phyloP scores from a whole-genome alignment of 306 rosid species.

The Cicer chorassanicum region DNA sequence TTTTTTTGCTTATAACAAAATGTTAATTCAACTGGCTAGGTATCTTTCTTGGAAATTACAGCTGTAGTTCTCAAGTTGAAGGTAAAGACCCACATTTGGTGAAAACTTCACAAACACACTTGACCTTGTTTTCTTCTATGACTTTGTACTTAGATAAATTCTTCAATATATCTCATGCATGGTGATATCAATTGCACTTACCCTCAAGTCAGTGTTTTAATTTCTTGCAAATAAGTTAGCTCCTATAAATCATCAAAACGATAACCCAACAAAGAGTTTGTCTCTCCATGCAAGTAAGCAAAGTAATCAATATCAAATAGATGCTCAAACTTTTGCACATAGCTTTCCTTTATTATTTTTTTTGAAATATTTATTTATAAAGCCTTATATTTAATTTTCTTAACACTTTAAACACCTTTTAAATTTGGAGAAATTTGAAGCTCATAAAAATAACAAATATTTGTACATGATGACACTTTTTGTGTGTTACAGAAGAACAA shows the following conservation, averaged over 20 bases:
- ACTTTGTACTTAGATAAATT: constrained; percentile 52
- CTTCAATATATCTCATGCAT: constrained; percentile 60
- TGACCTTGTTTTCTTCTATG: constrained; percentile 45
- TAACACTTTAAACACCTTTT: background rate
- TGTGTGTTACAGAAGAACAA: constrained; percentile 53
- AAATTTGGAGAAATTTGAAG: constrained; percentile 38
- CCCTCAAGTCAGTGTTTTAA: constrained; percentile 50
- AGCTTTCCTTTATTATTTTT: constrained; percentile 22
- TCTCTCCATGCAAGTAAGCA: constrained; percentile 68
- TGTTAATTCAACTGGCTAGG: background rate
- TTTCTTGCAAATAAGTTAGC: constrained; percentile 42
- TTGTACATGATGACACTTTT: constrained; percentile 41
- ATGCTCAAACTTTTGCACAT: constrained; percentile 20
- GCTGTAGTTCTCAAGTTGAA: constrained; percentile 57
- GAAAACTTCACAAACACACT: constrained; percentile 73
- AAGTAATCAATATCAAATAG: background rate
- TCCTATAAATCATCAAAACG: constrained; percentile 47
- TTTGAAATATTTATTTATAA: background rate
- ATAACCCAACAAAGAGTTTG: constrained; percentile 43
- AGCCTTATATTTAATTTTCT: constrained; percentile 22
- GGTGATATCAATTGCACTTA: constrained; percentile 43
- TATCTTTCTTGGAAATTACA: constrained; percentile 45
- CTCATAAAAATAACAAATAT: constrained; percentile 13
- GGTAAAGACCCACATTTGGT: constrained; percentile 84
- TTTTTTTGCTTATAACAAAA: background rate